These are phyloP conservation scores for Papiliotrema terrestris DNA, from an alignment of 1,284 basidiomycete genomes.

Conservation along the genomic window DNA sequence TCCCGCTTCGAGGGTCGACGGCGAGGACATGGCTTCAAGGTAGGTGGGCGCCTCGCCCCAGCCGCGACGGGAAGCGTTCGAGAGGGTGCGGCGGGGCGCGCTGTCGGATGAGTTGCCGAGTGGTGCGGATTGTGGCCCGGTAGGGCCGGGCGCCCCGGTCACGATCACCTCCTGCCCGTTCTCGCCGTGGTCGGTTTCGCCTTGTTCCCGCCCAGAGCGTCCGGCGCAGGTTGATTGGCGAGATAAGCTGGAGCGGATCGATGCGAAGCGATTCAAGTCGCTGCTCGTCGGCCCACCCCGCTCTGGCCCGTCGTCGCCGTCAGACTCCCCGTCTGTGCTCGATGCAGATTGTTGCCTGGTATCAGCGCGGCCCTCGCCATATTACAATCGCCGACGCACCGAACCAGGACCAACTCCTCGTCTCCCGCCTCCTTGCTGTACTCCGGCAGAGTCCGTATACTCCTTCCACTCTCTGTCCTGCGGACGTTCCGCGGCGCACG, in stretches of 20 bases:
- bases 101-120: constrained; percentile 1
- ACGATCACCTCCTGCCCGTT: background rate
- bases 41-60: constrained; percentile 37
- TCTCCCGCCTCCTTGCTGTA: constrained; percentile 42
- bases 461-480: constrained; percentile 36
- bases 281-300: background rate
- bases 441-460: constrained; percentile 34
- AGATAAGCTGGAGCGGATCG: background rate
- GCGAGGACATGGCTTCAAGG: constrained; percentile 34
- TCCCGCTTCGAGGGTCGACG: constrained; percentile 6
- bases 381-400: constrained; percentile 17
- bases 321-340: constrained; percentile 1
- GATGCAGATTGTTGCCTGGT: constrained; percentile 3
- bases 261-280: constrained; percentile 3
- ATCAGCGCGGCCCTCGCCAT: constrained; percentile 1
- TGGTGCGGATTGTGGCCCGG: constrained; percentile 7
- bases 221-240: background rate
- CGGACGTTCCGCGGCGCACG: constrained; percentile 14
- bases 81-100: background rate
- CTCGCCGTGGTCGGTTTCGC: too few relatives aligned
- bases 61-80: constrained; percentile 10
- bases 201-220: background rate
- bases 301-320: constrained; percentile 7
- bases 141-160: background rate
- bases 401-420: constrained; percentile 37